Conservation (phyloP, 2,329 filamentous ascomycete genomes). For the Periconia sp. region DNA sequence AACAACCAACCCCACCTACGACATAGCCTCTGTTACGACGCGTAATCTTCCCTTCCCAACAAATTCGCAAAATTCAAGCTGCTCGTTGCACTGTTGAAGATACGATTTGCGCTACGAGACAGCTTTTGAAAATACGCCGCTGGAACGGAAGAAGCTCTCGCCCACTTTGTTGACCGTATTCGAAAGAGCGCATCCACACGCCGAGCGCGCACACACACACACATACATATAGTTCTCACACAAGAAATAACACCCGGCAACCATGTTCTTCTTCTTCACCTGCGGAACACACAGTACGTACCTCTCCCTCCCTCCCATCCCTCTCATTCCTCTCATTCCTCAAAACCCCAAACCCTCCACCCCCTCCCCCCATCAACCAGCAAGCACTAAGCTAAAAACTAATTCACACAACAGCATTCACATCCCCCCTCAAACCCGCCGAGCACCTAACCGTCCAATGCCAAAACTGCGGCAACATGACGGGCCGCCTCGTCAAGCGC, state of each 20-base stretch:
- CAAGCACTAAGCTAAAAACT: conserved; percentile 2
- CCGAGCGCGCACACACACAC: no score
- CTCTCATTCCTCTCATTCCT: neutral
- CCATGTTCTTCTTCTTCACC: conserved; percentile 58
- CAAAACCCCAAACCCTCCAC: neutral
- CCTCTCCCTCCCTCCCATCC: neutral
- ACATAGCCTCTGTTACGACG: no score
- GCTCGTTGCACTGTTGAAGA: no score
- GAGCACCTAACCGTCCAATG: conserved; percentile 59
- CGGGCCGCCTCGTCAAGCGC: conserved; percentile 52
- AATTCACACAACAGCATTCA: conserved; percentile 49
- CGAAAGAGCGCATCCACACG: no score
- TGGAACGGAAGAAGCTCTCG: no score
- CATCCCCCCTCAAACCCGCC: conserved; percentile 52
- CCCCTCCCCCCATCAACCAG: neutral
- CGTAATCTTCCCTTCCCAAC: no score
- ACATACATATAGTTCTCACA: no score
- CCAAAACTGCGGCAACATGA: conserved; percentile 59
- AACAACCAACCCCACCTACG: no score
- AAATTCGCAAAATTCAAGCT: no score
- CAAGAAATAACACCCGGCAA: conserved; percentile 8
- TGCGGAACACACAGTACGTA: conserved; percentile 56
- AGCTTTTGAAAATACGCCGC: no score
- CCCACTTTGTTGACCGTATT: no score
- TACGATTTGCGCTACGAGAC: no score